Percentiles rank a stretch among this genome's conserved stretches.
Conservation (phyloP, 192 early-diverging fungal genomes). For the Neocallimastix lanati region DNA sequence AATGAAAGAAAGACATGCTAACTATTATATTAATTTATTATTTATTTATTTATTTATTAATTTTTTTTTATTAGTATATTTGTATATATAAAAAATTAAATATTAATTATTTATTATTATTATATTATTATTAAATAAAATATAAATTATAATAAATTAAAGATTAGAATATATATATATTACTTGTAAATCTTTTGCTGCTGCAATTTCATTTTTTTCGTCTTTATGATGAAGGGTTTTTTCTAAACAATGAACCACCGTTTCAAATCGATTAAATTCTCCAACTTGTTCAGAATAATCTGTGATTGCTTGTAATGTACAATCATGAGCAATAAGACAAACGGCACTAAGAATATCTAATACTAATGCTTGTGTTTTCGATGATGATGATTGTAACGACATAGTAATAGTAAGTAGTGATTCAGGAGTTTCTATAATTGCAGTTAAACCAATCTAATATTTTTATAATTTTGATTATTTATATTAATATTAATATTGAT, state of each 20-base stretch:
- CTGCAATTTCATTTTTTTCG: neutral
- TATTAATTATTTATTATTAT: too few species aligned
- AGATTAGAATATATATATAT: too few species aligned
- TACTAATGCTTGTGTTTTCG: conserved; percentile 19
- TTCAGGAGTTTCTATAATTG: conserved; percentile 24
- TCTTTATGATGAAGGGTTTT: neutral
- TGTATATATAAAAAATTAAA: too few species aligned
- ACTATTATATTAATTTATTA: neutral
- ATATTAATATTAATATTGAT: neutral
- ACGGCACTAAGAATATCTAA: conserved; percentile 31
- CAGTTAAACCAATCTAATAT: conserved; percentile 19
- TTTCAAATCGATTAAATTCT: neutral
- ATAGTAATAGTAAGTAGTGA: conserved; percentile 22
- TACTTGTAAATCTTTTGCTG: neutral
- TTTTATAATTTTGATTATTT: too few species aligned
- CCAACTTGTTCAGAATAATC: neutral
- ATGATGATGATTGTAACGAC: conserved; percentile 19
- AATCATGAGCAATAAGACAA: conserved; percentile 27
- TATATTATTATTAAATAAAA: too few species aligned
- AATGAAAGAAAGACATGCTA: neutral
- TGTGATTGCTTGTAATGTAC: neutral
- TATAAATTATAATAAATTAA: neutral
- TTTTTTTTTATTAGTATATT: neutral
- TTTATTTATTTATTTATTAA: neutral
- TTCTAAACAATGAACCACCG: neutral